These are phyloP conservation scores for Neonectria faginata DNA, from an alignment of 2,329 filamentous ascomycete genomes.

Conservation along the genomic window DNA sequence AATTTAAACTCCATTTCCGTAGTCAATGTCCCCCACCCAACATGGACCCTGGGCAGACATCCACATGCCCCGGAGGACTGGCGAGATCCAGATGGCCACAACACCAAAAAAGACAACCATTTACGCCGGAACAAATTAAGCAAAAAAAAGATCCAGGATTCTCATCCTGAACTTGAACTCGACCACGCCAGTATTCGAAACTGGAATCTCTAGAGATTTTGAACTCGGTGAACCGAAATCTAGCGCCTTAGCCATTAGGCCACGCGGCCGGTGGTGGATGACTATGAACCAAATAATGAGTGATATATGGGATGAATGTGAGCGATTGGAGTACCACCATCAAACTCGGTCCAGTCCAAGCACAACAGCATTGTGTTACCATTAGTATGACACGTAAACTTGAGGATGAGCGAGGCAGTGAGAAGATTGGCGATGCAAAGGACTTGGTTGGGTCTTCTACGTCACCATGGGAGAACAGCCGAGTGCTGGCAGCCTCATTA, in stretches of 20 bases:
- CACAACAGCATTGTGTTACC: too few species aligned
- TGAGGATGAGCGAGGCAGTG: too few species aligned
- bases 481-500: too few species aligned
- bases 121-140: background rate
- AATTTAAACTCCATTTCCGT: background rate
- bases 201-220: conserved; percentile 18
- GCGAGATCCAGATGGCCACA: background rate
- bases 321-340: background rate
- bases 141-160: conserved; percentile 28
- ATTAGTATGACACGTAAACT: too few species aligned
- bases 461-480: too few species aligned
- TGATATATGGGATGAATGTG: background rate
- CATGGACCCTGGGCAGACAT: background rate
- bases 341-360: too few species aligned
- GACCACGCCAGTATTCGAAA: conserved; percentile 58
- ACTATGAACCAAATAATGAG: background rate
- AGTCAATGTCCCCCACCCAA: too few species aligned
- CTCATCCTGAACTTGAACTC: conserved; percentile 22
- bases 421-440: too few species aligned
- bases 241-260: too few species aligned
- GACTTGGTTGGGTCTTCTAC: too few species aligned
- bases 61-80: background rate
- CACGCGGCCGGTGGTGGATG: conserved; percentile 41
- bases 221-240: too few species aligned
- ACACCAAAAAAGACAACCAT: background rate